Conservation (phyloP, 2,329 filamentous ascomycete species). For the Emericellopsis atlantica region DNA sequence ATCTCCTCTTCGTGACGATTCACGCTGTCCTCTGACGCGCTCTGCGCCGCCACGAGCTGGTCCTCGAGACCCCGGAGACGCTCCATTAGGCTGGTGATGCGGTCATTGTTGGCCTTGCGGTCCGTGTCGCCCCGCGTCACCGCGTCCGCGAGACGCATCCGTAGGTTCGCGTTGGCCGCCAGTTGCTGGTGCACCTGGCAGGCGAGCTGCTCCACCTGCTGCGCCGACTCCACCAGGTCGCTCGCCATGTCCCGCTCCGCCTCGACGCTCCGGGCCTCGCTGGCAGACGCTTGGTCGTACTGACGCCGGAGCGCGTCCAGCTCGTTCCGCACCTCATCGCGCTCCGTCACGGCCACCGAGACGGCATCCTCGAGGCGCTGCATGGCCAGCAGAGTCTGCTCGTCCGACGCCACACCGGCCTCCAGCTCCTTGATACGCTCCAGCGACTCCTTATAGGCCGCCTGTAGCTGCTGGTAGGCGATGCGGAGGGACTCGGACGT, state of each 20-base stretch:
- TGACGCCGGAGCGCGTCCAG: constrained; percentile 48
- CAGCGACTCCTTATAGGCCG: constrained; percentile 54
- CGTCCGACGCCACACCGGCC: constrained; percentile 28
- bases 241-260: constrained; percentile 53
- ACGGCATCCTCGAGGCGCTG: constrained; percentile 56
- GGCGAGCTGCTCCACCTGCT: constrained; percentile 68
- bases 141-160: constrained; percentile 64
- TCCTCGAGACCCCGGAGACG: constrained; percentile 77
- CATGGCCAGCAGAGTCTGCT: constrained; percentile 49
- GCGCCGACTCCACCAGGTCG: constrained; percentile 61
- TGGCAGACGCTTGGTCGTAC: constrained; percentile 41
- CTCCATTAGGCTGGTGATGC: constrained; percentile 74
- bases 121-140: constrained; percentile 75
- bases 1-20: constrained; percentile 80
- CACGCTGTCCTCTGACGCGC: constrained; percentile 75
- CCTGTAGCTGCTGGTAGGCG: constrained; percentile 64
- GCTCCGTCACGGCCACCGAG: constrained; percentile 55
- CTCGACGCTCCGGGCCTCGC: constrained; percentile 42
- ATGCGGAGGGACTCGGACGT: constrained; percentile 61
- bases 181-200: constrained; percentile 71
- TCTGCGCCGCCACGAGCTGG: constrained; percentile 68
- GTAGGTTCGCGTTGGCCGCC: constrained; percentile 61
- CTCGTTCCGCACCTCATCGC: constrained; percentile 59
- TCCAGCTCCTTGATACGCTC: constrained; percentile 51
- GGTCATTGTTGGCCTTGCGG: constrained; percentile 65